phyloP scores from a whole-genome alignment of 345 rosid species.

The Syzygium aromaticum region DNA sequence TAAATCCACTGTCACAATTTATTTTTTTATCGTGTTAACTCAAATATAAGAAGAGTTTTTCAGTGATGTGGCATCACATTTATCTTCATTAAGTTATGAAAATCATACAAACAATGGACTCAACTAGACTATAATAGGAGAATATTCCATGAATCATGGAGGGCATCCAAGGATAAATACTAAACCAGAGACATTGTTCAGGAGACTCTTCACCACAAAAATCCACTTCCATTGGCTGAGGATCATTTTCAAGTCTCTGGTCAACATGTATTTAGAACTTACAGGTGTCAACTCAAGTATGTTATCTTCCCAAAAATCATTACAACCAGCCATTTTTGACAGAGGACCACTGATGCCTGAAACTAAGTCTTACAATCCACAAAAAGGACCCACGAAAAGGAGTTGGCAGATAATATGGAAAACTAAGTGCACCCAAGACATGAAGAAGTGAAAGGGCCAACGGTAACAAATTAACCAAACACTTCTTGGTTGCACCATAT shows the following conservation, averaged over 20 bases:
- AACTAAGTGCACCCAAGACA: neutral
- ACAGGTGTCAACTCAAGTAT: neutral
- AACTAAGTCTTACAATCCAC: neutral
- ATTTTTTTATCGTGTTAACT: neutral
- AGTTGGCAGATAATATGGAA: neutral
- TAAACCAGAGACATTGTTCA: neutral
- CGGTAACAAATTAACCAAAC: neutral
- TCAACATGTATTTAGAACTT: neutral
- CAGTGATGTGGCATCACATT: neutral
- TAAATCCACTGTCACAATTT: slow-evolving; percentile 34
- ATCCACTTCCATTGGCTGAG: neutral
- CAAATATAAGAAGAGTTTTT: neutral
- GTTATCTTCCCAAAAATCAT: neutral
- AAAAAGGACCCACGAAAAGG: neutral
- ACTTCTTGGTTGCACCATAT: neutral
- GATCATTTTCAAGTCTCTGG: neutral
- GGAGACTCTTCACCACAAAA: neutral
- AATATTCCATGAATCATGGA: neutral
- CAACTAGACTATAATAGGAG: neutral
- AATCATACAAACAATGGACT: neutral
- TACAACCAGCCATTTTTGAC: neutral
- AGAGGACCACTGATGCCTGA: neutral
- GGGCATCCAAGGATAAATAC: neutral
- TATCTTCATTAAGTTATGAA: neutral
- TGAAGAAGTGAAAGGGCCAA: neutral